A percentile compares a stretch with the other conserved stretches of the same genome.
phyloP scores from a whole-genome alignment of 2,329 filamentous ascomycete genomes.

The Dothistroma pini region DNA sequence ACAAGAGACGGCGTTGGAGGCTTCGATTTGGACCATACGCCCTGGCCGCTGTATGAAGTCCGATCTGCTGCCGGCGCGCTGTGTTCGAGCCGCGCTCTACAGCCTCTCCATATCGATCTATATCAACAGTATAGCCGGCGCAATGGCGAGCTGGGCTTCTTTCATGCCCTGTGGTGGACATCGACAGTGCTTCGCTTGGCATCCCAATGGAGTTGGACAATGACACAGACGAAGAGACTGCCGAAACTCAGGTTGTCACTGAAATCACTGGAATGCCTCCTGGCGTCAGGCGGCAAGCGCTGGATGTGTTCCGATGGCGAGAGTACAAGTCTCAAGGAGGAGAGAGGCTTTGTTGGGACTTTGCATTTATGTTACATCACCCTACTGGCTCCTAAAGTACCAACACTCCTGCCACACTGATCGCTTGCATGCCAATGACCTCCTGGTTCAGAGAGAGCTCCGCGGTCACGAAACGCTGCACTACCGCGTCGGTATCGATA shows the following conservation, averaged over 20 bases:
- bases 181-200: too few relatives aligned
- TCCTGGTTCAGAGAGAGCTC: too few relatives aligned
- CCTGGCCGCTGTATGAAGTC: neutral
- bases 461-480: too few relatives aligned
- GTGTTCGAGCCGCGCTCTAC: too few relatives aligned
- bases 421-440: too few relatives aligned
- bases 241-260: conserved; percentile 9
- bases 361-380: conserved; percentile 6
- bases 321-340: conserved; percentile 5
- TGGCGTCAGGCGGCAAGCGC: conserved; percentile 6
- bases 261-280: conserved; percentile 10
- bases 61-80: neutral
- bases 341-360: conserved; percentile 7
- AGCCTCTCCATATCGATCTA: too few relatives aligned
- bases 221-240: conserved; percentile 2
- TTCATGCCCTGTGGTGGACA: too few relatives aligned
- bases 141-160: too few relatives aligned
- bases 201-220: too few relatives aligned
- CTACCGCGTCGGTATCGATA: too few relatives aligned
- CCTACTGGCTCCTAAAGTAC: neutral
- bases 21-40: neutral
- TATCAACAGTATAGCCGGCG: too few relatives aligned
- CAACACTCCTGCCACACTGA: neutral
- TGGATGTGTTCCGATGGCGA: conserved; percentile 13
- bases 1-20: neutral